Evolutionary conservation across 2,329 filamentous ascomycete species (phyloP).

Genomic region (Xylariaceae sp.): DNA sequence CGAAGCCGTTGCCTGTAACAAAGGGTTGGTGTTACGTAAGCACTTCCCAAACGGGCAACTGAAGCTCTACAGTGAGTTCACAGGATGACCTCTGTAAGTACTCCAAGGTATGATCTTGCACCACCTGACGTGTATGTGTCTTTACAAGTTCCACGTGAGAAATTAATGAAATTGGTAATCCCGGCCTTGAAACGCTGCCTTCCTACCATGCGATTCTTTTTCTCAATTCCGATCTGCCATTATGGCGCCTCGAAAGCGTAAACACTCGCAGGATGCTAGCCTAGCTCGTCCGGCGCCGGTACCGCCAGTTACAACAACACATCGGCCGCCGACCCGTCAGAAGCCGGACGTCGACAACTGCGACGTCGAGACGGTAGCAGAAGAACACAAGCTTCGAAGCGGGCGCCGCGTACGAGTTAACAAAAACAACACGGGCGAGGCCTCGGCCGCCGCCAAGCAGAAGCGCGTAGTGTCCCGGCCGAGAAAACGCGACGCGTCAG

Average conservation of each 20-base stretch:
- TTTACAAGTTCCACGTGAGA: too few relatives aligned
- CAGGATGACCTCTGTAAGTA: too few relatives aligned
- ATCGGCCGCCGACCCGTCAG: conserved; percentile 28
- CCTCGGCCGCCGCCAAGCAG: too few relatives aligned
- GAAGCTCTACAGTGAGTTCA: too few relatives aligned
- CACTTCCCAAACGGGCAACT: neutral
- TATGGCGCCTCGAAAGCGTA: conserved; percentile 31
- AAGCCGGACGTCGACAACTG: conserved; percentile 19
- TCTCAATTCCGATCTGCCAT: neutral
- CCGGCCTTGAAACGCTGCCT: too few relatives aligned
- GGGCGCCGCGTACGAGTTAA: conserved; percentile 22
- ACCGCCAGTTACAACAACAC: conserved; percentile 13
- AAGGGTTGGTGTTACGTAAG: conserved; percentile 22
- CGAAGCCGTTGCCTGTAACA: too few relatives aligned
- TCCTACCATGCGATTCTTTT: neutral
- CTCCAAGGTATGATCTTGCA: too few relatives aligned
- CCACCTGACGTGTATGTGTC: too few relatives aligned
- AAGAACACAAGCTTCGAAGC: conserved; percentile 24
- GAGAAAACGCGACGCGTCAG: conserved; percentile 17
- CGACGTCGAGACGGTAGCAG: conserved; percentile 12
- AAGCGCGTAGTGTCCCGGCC: conserved; percentile 4
- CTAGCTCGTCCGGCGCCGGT: conserved; percentile 7
- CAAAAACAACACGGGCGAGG: conserved; percentile 8
- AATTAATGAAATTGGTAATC: too few relatives aligned
- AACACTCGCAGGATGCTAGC: conserved; percentile 23